A percentile compares a stretch with the other conserved stretches of the same genome.
phyloP scores from a whole-genome alignment of 495 filamentous ascomycete genomes.

The Tuber aestivum region DNA sequence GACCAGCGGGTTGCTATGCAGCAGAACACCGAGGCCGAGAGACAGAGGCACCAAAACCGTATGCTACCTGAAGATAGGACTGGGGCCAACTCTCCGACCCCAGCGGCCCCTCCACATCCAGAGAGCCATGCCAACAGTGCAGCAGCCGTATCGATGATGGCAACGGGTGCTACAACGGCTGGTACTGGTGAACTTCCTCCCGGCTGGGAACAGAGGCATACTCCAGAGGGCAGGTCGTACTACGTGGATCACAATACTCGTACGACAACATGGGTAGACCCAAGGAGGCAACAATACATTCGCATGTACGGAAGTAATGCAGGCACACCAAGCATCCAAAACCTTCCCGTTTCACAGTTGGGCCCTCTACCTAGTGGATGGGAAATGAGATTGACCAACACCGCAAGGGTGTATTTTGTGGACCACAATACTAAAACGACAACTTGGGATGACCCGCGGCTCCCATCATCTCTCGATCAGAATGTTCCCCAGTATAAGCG shows the following conservation, averaged over 20 bases:
- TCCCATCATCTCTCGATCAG: constrained; percentile 94
- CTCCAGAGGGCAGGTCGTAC: constrained; percentile 88
- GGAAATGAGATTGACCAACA: constrained; percentile 99
- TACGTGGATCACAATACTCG: constrained; percentile 99
- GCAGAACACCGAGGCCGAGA: constrained; percentile 82
- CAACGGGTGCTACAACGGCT: constrained; percentile 87
- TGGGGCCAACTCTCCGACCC: constrained; percentile 83
- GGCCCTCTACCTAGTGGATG: constrained; percentile 95
- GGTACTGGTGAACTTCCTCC: constrained; percentile 92
- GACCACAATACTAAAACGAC: constrained; percentile 99
- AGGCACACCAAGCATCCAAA: constrained; percentile 64
- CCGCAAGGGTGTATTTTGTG: constrained; percentile 95
- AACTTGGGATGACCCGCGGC: constrained; percentile 96
- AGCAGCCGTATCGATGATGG: constrained; percentile 76
- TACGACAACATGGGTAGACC: constrained; percentile 99
- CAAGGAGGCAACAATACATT: constrained; percentile 94
- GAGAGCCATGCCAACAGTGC: constrained; percentile 50
- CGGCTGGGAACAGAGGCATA: constrained; percentile 93
- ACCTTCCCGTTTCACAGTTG: constrained; percentile 94
- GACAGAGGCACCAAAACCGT: constrained; percentile 86
- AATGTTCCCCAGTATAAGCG: constrained; percentile 99
- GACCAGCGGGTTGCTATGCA: constrained; percentile 72
- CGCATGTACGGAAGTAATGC: constrained; percentile 88
- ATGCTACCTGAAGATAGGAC: constrained; percentile 95
- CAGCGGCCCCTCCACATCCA: constrained; percentile 58